These are phyloP conservation scores for Debaryomyces udenii DNA, from an alignment of 1,139 yeast genomes.

Conservation along the genomic window DNA sequence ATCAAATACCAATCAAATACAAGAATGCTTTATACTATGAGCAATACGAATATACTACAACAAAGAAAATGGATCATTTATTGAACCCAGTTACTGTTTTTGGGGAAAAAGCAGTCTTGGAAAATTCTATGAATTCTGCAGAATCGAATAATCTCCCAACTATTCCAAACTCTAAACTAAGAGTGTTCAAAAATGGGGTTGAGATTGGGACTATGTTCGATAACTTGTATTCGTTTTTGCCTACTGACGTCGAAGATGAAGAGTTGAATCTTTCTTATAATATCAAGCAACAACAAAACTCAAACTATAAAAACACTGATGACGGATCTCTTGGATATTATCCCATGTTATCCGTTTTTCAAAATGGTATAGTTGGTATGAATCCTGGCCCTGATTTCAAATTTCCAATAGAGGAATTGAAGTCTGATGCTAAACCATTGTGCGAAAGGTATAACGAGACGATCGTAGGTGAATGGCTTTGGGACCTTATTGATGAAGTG, in stretches of 20 bases:
- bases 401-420: constrained; percentile 39
- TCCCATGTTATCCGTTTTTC: constrained; percentile 85
- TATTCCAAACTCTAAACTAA: constrained; percentile 61
- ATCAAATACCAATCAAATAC: constrained; percentile 85
- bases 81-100: constrained; percentile 72
- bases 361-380: constrained; percentile 73
- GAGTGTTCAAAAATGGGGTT: constrained; percentile 77
- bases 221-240: constrained; percentile 74
- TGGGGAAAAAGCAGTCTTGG: constrained; percentile 61
- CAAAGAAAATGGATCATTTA: constrained; percentile 75
- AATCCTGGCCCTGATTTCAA: constrained; percentile 72
- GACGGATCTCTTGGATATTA: constrained; percentile 90
- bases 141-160: constrained; percentile 34
- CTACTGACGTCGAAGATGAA: constrained; percentile 43
- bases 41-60: constrained; percentile 78
- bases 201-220: constrained; percentile 66
- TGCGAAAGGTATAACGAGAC: constrained; percentile 66
- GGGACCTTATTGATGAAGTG: constrained; percentile 85
- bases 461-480: constrained; percentile 78
- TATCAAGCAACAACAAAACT: constrained; percentile 50
- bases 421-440: constrained; percentile 47
- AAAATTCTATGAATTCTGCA: constrained; percentile 28
- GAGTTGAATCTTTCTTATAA: constrained; percentile 30
- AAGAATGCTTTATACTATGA: constrained; percentile 81
- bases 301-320: constrained; percentile 57